phyloP scores from a whole-genome alignment of 2,329 filamentous ascomycete genomes.

The Grosmannia penicillata region DNA sequence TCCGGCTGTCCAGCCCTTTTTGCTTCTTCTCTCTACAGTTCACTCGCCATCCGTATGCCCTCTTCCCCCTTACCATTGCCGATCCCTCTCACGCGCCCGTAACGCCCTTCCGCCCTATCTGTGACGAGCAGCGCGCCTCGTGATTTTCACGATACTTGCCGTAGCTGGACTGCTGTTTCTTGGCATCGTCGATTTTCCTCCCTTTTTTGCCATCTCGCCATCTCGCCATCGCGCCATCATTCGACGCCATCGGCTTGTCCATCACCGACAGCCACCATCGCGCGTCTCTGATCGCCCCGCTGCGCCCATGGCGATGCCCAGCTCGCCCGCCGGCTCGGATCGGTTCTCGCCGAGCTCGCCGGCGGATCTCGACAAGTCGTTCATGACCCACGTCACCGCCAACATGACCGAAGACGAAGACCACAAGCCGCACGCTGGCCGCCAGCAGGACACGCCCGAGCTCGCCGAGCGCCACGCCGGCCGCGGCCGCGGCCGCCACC shows the following conservation, averaged over 20 bases:
- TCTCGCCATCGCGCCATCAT: too few species aligned
- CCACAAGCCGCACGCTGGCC: conserved; percentile 11
- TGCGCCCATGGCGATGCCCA: conserved; percentile 20
- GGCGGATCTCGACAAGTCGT: conserved; percentile 27
- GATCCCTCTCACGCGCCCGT: neutral
- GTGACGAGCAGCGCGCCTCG: too few species aligned
- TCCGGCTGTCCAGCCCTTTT: too few species aligned
- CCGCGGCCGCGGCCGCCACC: conserved; percentile 12
- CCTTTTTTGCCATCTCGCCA: neutral
- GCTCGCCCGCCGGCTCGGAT: conserved; percentile 25
- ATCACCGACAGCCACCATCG: neutral
- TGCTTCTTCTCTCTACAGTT: neutral
- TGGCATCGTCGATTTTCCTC: neutral
- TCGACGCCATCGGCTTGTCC: neutral
- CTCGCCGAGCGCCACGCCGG: conserved; percentile 15
- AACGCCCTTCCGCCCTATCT: too few species aligned
- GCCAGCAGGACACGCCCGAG: conserved; percentile 23
- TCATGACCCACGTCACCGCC: conserved; percentile 28
- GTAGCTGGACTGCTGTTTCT: too few species aligned
- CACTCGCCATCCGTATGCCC: neutral
- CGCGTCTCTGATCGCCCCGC: neutral
- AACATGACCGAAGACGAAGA: conserved; percentile 34
- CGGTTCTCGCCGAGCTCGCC: conserved; percentile 31
- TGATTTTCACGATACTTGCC: too few species aligned
- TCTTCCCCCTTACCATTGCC: neutral